Percentiles rank a stretch among this genome's conserved stretches.
Conservation (phyloP, 139 green algal species). For the Zygnema cylindricum region DNA sequence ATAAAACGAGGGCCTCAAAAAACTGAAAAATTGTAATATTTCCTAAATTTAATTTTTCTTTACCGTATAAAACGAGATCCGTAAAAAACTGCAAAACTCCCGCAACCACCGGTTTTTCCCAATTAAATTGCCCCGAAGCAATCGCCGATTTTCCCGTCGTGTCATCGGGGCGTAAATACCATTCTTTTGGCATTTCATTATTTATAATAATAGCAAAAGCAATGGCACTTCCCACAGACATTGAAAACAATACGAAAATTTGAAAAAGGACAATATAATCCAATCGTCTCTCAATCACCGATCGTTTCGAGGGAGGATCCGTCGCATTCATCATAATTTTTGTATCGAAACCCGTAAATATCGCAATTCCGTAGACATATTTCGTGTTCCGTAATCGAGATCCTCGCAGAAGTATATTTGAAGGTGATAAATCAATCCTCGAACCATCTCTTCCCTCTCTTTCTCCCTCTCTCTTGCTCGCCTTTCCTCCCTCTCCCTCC, state of each 20-base stretch:
- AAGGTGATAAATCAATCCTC: slow-evolving; percentile 44
- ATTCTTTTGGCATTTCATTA: slow-evolving; percentile 15
- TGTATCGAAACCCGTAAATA: slow-evolving; percentile 91
- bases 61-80: slow-evolving; percentile 85
- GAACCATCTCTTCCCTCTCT: too few species aligned
- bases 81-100: slow-evolving; percentile 74
- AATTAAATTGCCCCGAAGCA: slow-evolving; percentile 47
- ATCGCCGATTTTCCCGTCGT: background rate
- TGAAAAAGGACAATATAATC: slow-evolving; percentile 65
- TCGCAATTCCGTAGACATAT: slow-evolving; percentile 76
- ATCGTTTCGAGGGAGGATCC: slow-evolving; percentile 76
- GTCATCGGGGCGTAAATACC: slow-evolving; percentile 51
- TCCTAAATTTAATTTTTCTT: slow-evolving; percentile 64
- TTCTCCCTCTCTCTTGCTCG: too few species aligned
- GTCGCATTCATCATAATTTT: slow-evolving; percentile 81
- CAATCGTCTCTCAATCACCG: slow-evolving; percentile 54
- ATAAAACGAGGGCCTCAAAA: too few species aligned
- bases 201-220: slow-evolving; percentile 15
- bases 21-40: too few species aligned
- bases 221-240: slow-evolving; percentile 42
- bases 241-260: slow-evolving; percentile 66
- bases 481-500: slow-evolving; percentile 14
- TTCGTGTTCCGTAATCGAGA: slow-evolving; percentile 82
- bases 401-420: slow-evolving; percentile 59
- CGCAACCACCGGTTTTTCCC: slow-evolving; percentile 20